Percentiles rank a stretch among this genome's conserved stretches.
These are phyloP conservation scores for Calonectria multiphialidica DNA, from an alignment of 2,329 filamentous ascomycete species.

Conservation along the genomic window DNA sequence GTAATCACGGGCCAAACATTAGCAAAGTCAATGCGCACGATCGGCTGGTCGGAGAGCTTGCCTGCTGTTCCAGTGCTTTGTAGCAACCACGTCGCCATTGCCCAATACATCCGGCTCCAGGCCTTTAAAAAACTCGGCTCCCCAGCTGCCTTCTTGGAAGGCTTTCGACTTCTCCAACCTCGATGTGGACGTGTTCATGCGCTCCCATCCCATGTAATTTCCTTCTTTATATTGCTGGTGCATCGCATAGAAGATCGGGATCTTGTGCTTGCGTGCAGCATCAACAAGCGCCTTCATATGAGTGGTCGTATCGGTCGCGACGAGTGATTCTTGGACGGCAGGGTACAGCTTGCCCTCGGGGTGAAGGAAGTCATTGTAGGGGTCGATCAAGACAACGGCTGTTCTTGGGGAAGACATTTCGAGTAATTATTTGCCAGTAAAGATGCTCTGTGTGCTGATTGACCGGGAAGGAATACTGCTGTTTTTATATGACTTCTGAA, in stretches of 20 bases:
- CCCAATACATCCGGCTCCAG: conserved; percentile 26
- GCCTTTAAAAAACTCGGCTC: conserved; percentile 29
- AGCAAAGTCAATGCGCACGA: neutral
- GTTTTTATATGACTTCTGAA: neutral
- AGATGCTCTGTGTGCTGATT: neutral
- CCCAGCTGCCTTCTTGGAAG: conserved; percentile 28
- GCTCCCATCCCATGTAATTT: conserved; percentile 21
- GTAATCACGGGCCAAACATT: neutral
- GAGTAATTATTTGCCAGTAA: neutral
- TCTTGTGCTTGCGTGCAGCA: conserved; percentile 10
- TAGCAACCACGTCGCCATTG: conserved; percentile 32
- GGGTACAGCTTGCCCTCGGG: conserved; percentile 26
- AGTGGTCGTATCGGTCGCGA: neutral
- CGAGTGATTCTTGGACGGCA: neutral
- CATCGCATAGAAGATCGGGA: conserved; percentile 31
- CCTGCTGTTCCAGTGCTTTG: conserved; percentile 32
- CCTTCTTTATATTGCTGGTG: conserved; percentile 26
- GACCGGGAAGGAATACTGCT: too few relatives aligned
- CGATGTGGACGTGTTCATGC: conserved; percentile 15
- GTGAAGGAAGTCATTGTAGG: conserved; percentile 35
- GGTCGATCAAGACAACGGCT: conserved; percentile 32
- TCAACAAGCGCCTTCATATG: conserved; percentile 15
- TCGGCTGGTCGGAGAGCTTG: neutral
- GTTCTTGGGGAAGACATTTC: neutral
- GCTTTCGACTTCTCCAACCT: neutral